Evolutionary conservation across 164 flowering plant genomes (phyloP), one percentile per base, ranked within the genome.

Genomic region (Vitis labrusca): DNA sequence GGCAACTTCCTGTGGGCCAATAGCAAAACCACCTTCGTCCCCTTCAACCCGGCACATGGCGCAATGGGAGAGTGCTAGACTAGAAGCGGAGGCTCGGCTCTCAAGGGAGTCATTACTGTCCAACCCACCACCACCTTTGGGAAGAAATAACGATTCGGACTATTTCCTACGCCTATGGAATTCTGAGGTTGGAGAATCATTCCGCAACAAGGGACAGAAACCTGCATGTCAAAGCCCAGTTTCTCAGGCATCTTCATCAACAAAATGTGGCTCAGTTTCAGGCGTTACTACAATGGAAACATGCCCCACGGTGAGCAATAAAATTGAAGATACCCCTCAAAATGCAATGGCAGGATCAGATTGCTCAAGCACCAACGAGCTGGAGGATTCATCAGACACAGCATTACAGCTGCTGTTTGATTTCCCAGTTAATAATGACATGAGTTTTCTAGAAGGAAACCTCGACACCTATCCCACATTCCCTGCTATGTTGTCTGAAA

Each of bases 21-120:
- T 63, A 9, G 14, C 61, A 5, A 64, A 50, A 17, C 48, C 71
- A 3, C 80, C 81, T 1, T 66, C 79, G 1, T 76, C 81, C 5
- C 79, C 86, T 8, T 78, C 88, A 9, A 87, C 90, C 2, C 91
- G 96, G 50, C 98, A 95, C 88, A 90, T 86, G 94, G 88, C 98
- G 0, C 99, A 95, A 59, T 95, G 99, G 99, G 99, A 95, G 81
- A 93, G 90, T 57, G 99, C 97, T 2, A 81, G 97, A 85, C 93
- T 93, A 1, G 96, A 95, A 72, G 99, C 99, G 0, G 98, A 93
- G 80, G 94, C 92, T 15, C 82, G 99, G 32, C 92, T 93, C 6
- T 93, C 98, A 15, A 80, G 65, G 63, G 94, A 86, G 71, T 89
- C 97, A 0, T 61, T 78, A 3, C 68, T 85, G 68, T 78, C 73